phyloP scores from a whole-genome alignment of 2,329 filamentous ascomycete species.

The Alternaria gansuensis region DNA sequence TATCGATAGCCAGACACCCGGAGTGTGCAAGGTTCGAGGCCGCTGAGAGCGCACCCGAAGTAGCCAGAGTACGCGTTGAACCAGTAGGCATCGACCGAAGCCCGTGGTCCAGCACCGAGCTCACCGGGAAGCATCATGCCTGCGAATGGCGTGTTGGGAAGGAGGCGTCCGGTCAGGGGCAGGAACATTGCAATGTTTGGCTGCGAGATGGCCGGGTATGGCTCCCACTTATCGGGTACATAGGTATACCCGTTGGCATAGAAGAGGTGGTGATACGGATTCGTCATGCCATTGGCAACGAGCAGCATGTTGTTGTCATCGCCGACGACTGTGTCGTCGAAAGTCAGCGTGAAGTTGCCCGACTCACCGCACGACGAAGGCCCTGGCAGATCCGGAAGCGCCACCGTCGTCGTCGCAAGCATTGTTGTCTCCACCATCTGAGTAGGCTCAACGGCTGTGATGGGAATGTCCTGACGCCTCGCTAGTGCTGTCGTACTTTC shows the following conservation, averaged over 20 bases:
- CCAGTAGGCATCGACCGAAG: constrained; percentile 58
- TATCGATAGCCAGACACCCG: constrained; percentile 59
- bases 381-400: constrained; percentile 20
- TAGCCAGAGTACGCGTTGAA: constrained; percentile 60
- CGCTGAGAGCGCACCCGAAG: constrained; percentile 59
- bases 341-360: constrained; percentile 54
- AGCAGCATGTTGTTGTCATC: constrained; percentile 47
- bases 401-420: neutral
- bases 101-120: constrained; percentile 58
- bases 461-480: constrained; percentile 10
- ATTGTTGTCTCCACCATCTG: neutral
- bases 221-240: constrained; percentile 56
- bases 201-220: constrained; percentile 57
- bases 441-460: neutral
- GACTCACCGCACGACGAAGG: constrained; percentile 54
- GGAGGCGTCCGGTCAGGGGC: constrained; percentile 44
- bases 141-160: constrained; percentile 41
- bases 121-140: constrained; percentile 55
- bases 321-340: constrained; percentile 39
- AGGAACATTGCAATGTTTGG: constrained; percentile 61
- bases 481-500: neutral
- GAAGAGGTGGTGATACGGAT: constrained; percentile 62
- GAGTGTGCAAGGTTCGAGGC: constrained; percentile 53
- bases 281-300: constrained; percentile 53
- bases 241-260: constrained; percentile 63